Evolutionary conservation across 768 basidiomycete genomes (phyloP), one percentile per base, ranked within the genome.

Genomic region (Rhizopogon salebrosus): DNA sequence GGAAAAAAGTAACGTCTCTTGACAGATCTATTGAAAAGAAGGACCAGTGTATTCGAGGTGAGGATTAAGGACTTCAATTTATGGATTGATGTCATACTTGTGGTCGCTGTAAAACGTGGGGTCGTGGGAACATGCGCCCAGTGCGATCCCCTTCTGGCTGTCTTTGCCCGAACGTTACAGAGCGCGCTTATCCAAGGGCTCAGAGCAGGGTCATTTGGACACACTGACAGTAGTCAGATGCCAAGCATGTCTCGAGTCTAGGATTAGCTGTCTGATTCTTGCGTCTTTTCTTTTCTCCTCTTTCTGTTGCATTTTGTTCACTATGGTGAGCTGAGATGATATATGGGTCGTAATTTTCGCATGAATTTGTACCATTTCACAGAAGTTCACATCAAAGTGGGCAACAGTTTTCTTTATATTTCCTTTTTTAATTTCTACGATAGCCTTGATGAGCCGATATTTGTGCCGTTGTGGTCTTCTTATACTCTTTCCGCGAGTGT

Each of bases 51-150:
- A 27, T 22, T 45, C 20, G 60, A 68, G 66, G 67, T 11, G 38
- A 38, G 56, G 13, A 35, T 11, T 37, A 7, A 7, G 27, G 9
- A 9, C 9, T 9, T 9, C 7, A 43, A 37, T 38, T 40, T 34
- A 35, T 48, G 39, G n/a, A 54, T 57, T 42, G 64, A 68, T 69
- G 61, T 65, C 62, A 70, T 58, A 31, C 27, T 51, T 54, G 51
- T 69, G 48, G 62, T 63, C 71, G 54, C 57, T 61, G 72, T 60
- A 62, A 71, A 74, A 72, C 71, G 72, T 72, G 71, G 72, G 62
- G 62, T 59, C 71, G 71, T 72, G 71, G 60, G 71, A 74, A 65
- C 53, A 5, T 14, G 48, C 52, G 53, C 57, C 52, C 34, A 41
- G 39, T 42, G 42, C 46, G 10, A 48, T 13, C 48, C 10, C 37